These are phyloP conservation scores for Hemileccinum rubropunctum DNA, from an alignment of 768 basidiomycete species.

Conservation along the genomic window DNA sequence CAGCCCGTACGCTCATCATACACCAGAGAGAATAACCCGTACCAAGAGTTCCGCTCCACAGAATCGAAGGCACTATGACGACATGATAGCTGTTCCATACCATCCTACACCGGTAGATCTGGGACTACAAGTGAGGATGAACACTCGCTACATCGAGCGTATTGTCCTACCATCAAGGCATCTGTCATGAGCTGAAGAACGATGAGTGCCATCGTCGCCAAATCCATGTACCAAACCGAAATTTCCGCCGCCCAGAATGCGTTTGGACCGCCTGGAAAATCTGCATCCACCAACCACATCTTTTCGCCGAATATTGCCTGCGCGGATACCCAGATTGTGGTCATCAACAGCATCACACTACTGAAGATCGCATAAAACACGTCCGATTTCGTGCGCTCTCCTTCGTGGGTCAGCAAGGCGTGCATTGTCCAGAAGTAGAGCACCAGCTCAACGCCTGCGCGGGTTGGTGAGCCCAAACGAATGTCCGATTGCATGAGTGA, in stretches of 20 bases:
- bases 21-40: not conserved
- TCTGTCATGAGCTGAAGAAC: conserved; percentile 33
- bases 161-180: conserved; percentile 21
- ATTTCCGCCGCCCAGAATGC: conserved; percentile 11
- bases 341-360: conserved; percentile 19
- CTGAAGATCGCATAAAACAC: conserved; percentile 19
- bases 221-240: conserved; percentile 15
- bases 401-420: not conserved
- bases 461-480: not conserved
- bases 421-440: conserved; percentile 15
- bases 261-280: conserved; percentile 28
- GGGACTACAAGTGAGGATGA: not conserved
- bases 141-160: too few relatives aligned
- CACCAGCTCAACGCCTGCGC: not conserved
- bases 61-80: conserved; percentile 9
- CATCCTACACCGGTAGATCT: conserved; percentile 37
- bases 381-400: conserved; percentile 4
- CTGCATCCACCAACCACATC: conserved; percentile 31
- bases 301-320: conserved; percentile 17
- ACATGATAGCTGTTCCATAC: conserved; percentile 26
- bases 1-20: not conserved
- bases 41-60: conserved; percentile 17
- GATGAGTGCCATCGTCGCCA: conserved; percentile 19
- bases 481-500: not conserved
- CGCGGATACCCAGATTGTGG: conserved; percentile 26